Evolutionary conservation across 2,329 filamentous ascomycete genomes (phyloP), one percentile per base, ranked within the genome.

Genomic region (Acephala macrosclerotiorum): DNA sequence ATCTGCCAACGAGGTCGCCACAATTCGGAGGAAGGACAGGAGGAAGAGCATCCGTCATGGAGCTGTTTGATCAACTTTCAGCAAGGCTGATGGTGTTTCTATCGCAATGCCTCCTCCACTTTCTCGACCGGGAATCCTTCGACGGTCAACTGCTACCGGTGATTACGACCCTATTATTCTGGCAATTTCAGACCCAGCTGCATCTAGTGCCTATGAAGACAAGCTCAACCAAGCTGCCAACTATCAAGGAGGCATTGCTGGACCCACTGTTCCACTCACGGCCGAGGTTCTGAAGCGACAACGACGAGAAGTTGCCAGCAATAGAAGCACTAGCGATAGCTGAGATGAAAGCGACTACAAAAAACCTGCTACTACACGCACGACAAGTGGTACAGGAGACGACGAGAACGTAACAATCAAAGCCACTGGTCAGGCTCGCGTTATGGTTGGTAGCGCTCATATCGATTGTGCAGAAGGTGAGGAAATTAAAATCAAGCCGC

Each of bases 321-420:
- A 81, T 79, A 7, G 87, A 83, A 78, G 87, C 84, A 42, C 89
- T 83, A 80, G 88, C 82, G 68, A 83, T 26, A 89, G 87, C 74
- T 86, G 82, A 51, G 88, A 89, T 71, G 87, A 89, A 64, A 89
- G 87, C 76, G 87, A 89, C 63, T 88, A 84, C 75, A 83, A 83
- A 69, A 84, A 85, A 68, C 89, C 87, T 62, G 85, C 85, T 33
- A 87, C 87, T 0, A 89, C 87, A 14, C 83, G 85, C 47, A 86
- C 87, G 9, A 89, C 87, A 60, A 75, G 73, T 63, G 70, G 72
- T 9, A 84, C 82, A 68, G 81, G 82, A 51, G 81, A 83, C 60
- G 83, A 86, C 62, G 86, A 89, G 42, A 86, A 89, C 67, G 80
- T 89, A 63, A 89, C 86, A 18, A 89, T 90, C 75, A 86, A 86